Percentiles rank a stretch among this genome's conserved stretches.
These are phyloP conservation scores for Populus alba DNA, from an alignment of 345 rosid genomes.

Conservation along the genomic window DNA sequence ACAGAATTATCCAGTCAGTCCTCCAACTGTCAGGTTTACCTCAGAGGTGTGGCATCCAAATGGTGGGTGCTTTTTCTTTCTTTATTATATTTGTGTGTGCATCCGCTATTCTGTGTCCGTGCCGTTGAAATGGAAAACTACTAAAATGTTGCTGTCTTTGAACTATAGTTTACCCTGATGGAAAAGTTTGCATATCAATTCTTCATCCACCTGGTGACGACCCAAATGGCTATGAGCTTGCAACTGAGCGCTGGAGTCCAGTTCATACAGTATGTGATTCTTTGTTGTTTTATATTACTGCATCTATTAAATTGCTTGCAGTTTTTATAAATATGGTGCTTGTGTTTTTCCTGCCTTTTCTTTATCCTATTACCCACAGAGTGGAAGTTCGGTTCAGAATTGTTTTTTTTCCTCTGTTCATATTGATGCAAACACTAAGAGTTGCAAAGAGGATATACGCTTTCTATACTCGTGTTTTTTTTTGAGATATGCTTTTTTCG, in stretches of 20 bases:
- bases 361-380: not conserved
- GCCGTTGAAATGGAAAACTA: not conserved
- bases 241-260: conserved; percentile 96
- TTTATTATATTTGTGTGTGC: not conserved
- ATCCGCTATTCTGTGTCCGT: not conserved
- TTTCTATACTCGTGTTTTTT: not conserved
- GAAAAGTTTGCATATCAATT: conserved; percentile 94
- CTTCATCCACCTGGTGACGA: conserved; percentile 99
- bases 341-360: not conserved
- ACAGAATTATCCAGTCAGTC: conserved; percentile 83
- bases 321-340: not conserved
- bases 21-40: conserved; percentile 84
- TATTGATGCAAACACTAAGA: not conserved
- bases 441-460: not conserved
- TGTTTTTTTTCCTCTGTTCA: not conserved
- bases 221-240: conserved; percentile 96
- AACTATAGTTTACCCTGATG: conserved; percentile 75
- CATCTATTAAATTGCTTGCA: not conserved
- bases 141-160: conserved; percentile 5
- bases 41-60: conserved; percentile 99
- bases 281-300: not conserved
- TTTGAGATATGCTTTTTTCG: not conserved
- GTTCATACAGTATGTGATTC: conserved; percentile 77
- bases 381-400: not conserved
- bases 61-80: conserved; percentile 41